A percentile compares a stretch with the other conserved stretches of the same genome.
Conservation (phyloP, 192 early-diverging fungal species). For the Podila epigama region DNA sequence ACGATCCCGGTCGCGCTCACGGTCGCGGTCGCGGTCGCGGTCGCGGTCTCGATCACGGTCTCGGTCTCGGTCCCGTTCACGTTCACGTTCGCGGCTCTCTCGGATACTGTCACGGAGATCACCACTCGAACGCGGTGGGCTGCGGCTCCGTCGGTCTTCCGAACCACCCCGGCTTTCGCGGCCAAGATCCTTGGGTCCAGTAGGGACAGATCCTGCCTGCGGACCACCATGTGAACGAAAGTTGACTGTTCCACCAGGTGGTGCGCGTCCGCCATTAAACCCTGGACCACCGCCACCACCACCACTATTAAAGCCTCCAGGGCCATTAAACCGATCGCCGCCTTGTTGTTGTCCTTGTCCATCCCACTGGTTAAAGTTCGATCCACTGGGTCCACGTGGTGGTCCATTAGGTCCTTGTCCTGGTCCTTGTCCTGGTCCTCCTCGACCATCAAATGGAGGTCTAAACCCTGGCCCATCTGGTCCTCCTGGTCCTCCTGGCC, state of each 20-base stretch:
- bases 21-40: neutral
- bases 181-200: neutral
- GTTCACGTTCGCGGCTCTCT: neutral
- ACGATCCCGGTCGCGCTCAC: constrained; percentile 3
- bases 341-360: constrained; percentile 1
- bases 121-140: constrained; percentile 10
- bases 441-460: constrained; percentile 11
- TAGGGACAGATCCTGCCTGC: constrained; percentile 5
- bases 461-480: constrained; percentile 11
- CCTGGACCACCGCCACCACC: constrained; percentile 10
- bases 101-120: constrained; percentile 1
- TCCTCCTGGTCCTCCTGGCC: constrained; percentile 10
- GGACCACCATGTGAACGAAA: constrained; percentile 7
- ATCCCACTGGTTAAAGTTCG: constrained; percentile 31
- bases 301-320: constrained; percentile 3
- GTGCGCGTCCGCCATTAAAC: constrained; percentile 28
- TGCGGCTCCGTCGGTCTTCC: constrained; percentile 31
- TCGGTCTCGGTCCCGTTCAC: neutral
- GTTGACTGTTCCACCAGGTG: neutral
- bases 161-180: constrained; percentile 12
- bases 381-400: constrained; percentile 5
- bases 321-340: neutral
- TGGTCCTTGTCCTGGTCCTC: constrained; percentile 6
- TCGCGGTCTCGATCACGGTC: constrained; percentile 11
- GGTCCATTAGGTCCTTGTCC: constrained; percentile 5